Evolutionary conservation across 78 protist species (phyloP), one percentile per base, ranked within the genome.

Genomic region (Guillardia theta): DNA sequence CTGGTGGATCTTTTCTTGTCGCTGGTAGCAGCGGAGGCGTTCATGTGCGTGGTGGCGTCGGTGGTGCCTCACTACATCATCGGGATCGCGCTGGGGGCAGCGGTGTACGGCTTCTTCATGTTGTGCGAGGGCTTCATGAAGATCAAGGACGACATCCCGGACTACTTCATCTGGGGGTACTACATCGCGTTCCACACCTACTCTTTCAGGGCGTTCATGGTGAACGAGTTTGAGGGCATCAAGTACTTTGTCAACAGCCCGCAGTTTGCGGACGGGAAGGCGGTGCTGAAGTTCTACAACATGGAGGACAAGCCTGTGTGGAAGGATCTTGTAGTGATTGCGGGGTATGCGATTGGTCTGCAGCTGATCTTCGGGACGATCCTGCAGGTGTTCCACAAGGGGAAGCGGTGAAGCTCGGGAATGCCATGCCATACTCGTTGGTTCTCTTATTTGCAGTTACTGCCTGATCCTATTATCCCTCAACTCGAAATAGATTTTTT

Each of bases 31-130:
- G 70, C 70, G 2, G 88, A 39, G 47, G 2, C 54, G 1, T 80
- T 80, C 88, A 80, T 80, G 88, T 19, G 48, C 1, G 8, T 80
- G 43, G 6, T 80, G 43, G 88, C 88, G 48, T 39, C 47, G 43
- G 30, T 80, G 43, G 88, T 80, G 37, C 88, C 88, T 5, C 88
- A 80, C 88, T 80, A 80, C 88, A 80, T 80, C 88, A 80, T 80
- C 8, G 88, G 88, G 48, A 80, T 80, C 47, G 88, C 88, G 70
- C 70, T 27, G 70, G 70, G 70, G 3, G 70, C 70, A 30, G 70
- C 54, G 8, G 44, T 80, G 44, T 80, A 80, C 88, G 88, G 88
- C 37, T 80, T 80, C 47, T 80, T 80, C 88, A 80, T 80, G 88
- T 41, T 80, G 48, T 80, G 88, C 88, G 54, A 80, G 33, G 88